These are phyloP conservation scores for Populus nigra DNA, from an alignment of 345 rosid species.

Conservation along the genomic window DNA sequence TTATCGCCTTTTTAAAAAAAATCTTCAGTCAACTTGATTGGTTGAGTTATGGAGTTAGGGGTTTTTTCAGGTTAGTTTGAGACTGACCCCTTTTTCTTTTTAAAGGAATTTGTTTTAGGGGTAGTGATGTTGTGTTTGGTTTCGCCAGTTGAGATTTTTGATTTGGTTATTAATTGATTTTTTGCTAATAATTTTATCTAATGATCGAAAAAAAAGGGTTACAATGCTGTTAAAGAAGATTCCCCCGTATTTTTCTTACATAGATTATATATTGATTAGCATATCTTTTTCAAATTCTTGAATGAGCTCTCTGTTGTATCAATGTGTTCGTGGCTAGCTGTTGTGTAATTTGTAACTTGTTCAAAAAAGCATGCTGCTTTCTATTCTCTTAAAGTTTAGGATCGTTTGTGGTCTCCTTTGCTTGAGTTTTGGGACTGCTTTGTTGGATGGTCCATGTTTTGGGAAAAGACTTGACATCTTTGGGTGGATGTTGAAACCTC, in stretches of 20 bases:
- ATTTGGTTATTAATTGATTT: not conserved
- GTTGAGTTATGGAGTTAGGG: not conserved
- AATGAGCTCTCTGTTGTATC: not conserved
- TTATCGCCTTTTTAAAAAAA: not conserved
- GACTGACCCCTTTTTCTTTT: not conserved
- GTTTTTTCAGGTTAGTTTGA: not conserved
- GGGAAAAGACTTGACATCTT: not conserved
- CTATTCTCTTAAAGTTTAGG: not conserved
- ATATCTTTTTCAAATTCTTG: not conserved
- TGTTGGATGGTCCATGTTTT: not conserved
- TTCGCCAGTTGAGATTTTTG: not conserved
- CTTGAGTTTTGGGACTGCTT: slow-evolving; percentile 2
- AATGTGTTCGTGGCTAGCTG: not conserved
- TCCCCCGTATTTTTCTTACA: not conserved
- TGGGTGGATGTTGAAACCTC: not conserved
- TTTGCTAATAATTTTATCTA: not conserved
- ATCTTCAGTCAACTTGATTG: not conserved
- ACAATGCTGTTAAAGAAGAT: not conserved
- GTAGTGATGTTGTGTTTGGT: not conserved
- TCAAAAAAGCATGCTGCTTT: not conserved
- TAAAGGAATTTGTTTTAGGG: not conserved
- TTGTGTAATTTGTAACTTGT: not conserved
- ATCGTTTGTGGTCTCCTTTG: not conserved
- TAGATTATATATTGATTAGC: not conserved
- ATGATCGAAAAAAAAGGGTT: not conserved